Conservation (phyloP, 1,284 basidiomycete species). For the Coniophora puteana region DNA sequence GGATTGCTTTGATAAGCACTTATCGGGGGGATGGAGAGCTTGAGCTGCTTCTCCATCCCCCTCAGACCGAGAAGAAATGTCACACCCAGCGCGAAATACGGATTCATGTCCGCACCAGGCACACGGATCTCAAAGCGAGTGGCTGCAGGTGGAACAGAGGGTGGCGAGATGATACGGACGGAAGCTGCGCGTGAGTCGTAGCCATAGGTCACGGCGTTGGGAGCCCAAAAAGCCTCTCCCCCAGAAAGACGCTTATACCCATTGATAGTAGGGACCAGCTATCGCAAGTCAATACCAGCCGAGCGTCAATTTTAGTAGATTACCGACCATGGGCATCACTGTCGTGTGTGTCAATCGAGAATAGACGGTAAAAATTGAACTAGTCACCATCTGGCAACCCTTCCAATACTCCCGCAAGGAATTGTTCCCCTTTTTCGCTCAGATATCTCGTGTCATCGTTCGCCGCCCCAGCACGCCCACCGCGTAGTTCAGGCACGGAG, state of each 20-base stretch:
- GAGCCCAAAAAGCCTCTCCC: conserved; percentile 95
- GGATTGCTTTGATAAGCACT: conserved; percentile 34
- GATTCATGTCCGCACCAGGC: conserved; percentile 96
- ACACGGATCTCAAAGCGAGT: conserved; percentile 90
- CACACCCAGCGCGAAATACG: conserved; percentile 84
- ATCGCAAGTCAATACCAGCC: conserved; percentile 6
- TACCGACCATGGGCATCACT: conserved; percentile 62
- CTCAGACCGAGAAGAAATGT: conserved; percentile 85
- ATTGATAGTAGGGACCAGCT: conserved; percentile 92
- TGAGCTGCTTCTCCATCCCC: conserved; percentile 78
- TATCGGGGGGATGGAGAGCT: conserved; percentile 73
- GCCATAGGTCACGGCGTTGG: conserved; percentile 89
- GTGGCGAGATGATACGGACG: conserved; percentile 88
- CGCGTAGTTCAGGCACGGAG: conserved; percentile 59
- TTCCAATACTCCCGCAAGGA: conserved; percentile 87
- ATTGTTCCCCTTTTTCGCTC: conserved; percentile 85
- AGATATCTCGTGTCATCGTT: conserved; percentile 83
- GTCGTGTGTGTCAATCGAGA: background rate
- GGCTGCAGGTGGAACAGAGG: conserved; percentile 73
- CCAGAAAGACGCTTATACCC: conserved; percentile 97
- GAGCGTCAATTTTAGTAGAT: background rate
- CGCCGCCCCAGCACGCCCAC: conserved; percentile 67
- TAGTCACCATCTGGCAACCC: conserved; percentile 80
- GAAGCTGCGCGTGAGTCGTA: conserved; percentile 94
- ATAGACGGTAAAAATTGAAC: conserved; percentile 3